Evolutionary conservation across 768 basidiomycete genomes (phyloP).

Genomic region (Trichaptum fuscoviolaceum): DNA sequence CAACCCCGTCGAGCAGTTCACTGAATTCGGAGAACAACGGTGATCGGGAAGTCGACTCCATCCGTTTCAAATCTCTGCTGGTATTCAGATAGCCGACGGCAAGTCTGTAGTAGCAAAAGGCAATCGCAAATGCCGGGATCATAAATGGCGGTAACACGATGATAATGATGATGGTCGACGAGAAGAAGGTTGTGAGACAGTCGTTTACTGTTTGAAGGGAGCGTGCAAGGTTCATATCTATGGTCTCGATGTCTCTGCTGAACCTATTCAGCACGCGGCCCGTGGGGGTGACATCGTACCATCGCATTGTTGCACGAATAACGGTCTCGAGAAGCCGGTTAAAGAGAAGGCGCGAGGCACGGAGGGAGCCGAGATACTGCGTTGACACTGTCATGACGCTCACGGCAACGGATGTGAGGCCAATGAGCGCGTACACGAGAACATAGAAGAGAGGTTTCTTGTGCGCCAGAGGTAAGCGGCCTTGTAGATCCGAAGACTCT

Average conservation of each 20-base stretch:
- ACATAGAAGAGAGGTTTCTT: slow-evolving; percentile 17
- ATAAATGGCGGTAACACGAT: slow-evolving; percentile 12
- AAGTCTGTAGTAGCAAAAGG: slow-evolving; percentile 8
- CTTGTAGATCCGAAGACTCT: slow-evolving; percentile 3
- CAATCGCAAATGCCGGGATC: slow-evolving; percentile 9
- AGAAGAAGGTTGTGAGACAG: slow-evolving; percentile 15
- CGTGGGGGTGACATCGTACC: slow-evolving; percentile 19
- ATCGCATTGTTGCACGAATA: slow-evolving; percentile 18
- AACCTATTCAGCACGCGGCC: slow-evolving; percentile 23
- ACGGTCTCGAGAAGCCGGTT: slow-evolving; percentile 14
- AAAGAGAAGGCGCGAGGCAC: slow-evolving; percentile 10
- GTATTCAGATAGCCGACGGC: slow-evolving; percentile 19
- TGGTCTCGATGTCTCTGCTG: slow-evolving; percentile 23
- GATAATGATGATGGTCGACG: slow-evolving; percentile 22
- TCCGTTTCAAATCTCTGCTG: slow-evolving; percentile 29
- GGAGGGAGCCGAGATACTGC: slow-evolving; percentile 12
- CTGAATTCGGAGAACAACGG: slow-evolving; percentile 20
- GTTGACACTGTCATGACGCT: neutral
- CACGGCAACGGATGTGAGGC: slow-evolving; percentile 9
- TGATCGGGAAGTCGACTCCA: slow-evolving; percentile 30
- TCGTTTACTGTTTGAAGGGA: slow-evolving; percentile 10
- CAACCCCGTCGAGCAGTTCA: slow-evolving; percentile 26
- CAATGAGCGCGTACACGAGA: slow-evolving; percentile 13
- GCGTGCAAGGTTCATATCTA: slow-evolving; percentile 13
- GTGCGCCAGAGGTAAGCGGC: slow-evolving; percentile 7